Conservation (phyloP, 1,139 yeast genomes). For the Pichia sp. region DNA sequence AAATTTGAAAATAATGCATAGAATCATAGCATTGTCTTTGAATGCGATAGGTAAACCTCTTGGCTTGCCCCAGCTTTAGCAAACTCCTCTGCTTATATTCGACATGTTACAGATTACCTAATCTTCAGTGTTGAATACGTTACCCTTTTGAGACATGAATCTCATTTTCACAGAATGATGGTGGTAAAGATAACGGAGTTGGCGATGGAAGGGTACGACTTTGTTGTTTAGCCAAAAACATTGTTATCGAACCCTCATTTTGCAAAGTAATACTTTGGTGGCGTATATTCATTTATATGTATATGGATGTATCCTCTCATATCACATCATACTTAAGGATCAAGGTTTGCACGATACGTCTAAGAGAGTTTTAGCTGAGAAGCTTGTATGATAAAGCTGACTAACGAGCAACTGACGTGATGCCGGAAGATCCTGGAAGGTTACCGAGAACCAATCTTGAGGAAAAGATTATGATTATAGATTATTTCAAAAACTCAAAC, state of each 20-base stretch:
- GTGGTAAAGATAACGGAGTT: background rate
- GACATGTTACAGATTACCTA: background rate
- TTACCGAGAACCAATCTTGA: conserved; percentile 56
- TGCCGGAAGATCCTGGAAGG: conserved; percentile 18
- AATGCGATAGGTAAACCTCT: too few species aligned
- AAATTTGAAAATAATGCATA: too few species aligned
- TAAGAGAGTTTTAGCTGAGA: background rate
- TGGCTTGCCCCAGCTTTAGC: too few species aligned
- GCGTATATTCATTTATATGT: too few species aligned
- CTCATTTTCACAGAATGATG: background rate
- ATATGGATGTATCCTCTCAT: too few species aligned
- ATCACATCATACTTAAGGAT: background rate
- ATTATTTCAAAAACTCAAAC: conserved; percentile 45
- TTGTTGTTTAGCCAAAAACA: background rate
- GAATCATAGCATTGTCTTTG: too few species aligned
- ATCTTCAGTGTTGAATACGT: background rate
- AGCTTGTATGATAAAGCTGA: background rate
- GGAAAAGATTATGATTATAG: conserved; percentile 53
- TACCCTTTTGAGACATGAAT: background rate
- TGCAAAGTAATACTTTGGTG: too few species aligned
- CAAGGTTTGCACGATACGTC: background rate
- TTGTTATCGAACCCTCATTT: too few species aligned
- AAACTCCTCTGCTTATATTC: too few species aligned
- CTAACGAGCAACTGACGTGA: background rate
- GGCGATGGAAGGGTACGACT: background rate